Evolutionary conservation across 108 stramenopile species (phyloP), one percentile per base, ranked within the genome.

Genomic region (Phaeodactylum tricornutum): DNA sequence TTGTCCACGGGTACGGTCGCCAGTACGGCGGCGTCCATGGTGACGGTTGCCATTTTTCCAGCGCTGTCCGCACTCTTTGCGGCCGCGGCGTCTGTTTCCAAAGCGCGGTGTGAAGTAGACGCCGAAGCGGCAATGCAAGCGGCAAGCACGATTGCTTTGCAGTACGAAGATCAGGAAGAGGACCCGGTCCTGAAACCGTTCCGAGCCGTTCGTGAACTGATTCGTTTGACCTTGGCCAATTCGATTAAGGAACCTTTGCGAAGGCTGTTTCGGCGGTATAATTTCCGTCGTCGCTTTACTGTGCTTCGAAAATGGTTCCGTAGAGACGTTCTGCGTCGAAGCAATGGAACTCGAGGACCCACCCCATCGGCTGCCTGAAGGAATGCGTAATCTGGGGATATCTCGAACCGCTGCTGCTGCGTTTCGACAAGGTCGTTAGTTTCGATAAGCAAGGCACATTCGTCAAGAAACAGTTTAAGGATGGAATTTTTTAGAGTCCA

Each of bases 71-170:
- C 83, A 1, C 49, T 89, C 21, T 86, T 85, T 69, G 85, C 92
- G 3, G 83, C 81, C 0, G 92, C 92, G 2, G 92, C 92, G n/a
- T 67, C 77, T 24, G 92, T 94, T 7, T 73, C 75, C 40, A 94
- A 94, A 51, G 87, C 92, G 11, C 55, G 85, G 17, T 91, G 89
- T 52, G 79, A 84, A 49, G 89, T 91, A 11, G 79, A 91, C 41
- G 77, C 82, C 5, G 71, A 85, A 43, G 89, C 89, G 1, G 84
- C 84, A 2, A 60, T 67, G 24, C 79, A 86, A 52, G 88, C 84
- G 22, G 81, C 89, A 16, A 78, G 70, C 8, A 85, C 84, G 16
- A 43, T 91, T n/a, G 82, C 79, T 12, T 51, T 91, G 9, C 84
- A 84, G 45, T 86, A 91, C 5, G 57, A 65, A 15, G 77, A 79